Conservation (phyloP, 257 asterid species). For the Cruciata laevipes region DNA sequence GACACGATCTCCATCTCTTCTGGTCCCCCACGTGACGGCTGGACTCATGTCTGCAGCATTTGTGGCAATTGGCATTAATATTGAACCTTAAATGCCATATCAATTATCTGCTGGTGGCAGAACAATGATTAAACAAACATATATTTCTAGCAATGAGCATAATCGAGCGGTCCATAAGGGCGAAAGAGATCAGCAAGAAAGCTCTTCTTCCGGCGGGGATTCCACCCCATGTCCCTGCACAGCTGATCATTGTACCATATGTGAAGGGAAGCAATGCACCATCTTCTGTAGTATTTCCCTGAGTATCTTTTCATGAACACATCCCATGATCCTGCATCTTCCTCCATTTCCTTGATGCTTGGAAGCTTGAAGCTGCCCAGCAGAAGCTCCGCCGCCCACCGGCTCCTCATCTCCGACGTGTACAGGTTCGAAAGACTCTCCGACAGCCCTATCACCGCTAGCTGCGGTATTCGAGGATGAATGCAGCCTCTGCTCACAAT, state of each 20-base stretch:
- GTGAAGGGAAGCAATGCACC: constrained; percentile 33
- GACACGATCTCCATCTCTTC: too few species aligned
- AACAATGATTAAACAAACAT: too few species aligned
- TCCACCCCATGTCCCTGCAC: constrained; percentile 49
- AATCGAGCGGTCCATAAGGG: constrained; percentile 45
- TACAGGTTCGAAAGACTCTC: constrained; percentile 40
- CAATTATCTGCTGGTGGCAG: too few species aligned
- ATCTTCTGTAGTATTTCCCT: constrained; percentile 25
- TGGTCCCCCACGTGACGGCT: too few species aligned
- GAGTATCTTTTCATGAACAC: constrained; percentile 30
- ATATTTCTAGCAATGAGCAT: constrained; percentile 16
- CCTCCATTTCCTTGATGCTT: constrained; percentile 36
- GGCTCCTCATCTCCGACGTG: constrained; percentile 38
- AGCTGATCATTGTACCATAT: constrained; percentile 48
- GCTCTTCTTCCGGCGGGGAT: constrained; percentile 35
- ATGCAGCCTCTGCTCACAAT: constrained; percentile 30
- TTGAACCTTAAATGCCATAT: too few species aligned
- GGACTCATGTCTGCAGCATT: too few species aligned
- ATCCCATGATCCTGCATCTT: constrained; percentile 32
- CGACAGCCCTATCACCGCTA: constrained; percentile 42
- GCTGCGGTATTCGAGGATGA: constrained; percentile 41
- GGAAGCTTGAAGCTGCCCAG: constrained; percentile 41
- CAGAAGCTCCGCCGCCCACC: constrained; percentile 40
- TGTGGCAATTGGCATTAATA: too few species aligned
- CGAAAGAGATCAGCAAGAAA: constrained; percentile 34